A percentile compares a stretch with the other conserved stretches of the same genome.
Conservation (phyloP, 768 basidiomycete genomes). For the Nidularia pulvinata region DNA sequence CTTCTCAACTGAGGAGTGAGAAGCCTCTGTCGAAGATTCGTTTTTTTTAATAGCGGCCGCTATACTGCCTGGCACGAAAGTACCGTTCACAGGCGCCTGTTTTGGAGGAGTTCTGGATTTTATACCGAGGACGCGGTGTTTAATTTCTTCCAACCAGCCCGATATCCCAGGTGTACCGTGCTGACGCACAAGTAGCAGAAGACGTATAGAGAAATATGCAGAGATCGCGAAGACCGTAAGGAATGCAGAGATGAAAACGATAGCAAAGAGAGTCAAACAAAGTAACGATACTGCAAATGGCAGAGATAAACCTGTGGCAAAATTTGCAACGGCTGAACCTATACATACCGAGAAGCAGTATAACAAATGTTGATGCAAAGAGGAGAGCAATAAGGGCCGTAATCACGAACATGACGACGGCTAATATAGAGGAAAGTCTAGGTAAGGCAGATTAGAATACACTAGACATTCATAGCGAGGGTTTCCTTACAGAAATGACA, state of each 20-base stretch:
- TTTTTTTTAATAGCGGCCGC: not conserved
- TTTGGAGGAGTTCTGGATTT: not conserved
- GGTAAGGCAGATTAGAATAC: not conserved
- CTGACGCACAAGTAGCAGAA: constrained; percentile 10
- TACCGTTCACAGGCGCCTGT: not conserved
- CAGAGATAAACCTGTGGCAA: not conserved
- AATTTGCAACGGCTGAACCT: not conserved
- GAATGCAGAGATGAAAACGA: constrained; percentile 13
- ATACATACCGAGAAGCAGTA: constrained; percentile 15
- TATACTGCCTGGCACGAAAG: not conserved
- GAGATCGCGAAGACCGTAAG: constrained; percentile 3
- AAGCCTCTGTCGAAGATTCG: too few relatives aligned
- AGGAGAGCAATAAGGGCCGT: constrained; percentile 13
- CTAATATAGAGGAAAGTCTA: not conserved
- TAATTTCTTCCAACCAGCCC: constrained; percentile 14
- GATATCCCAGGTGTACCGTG: constrained; percentile 16
- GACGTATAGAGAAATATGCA: constrained; percentile 15
- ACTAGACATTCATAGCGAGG: not conserved
- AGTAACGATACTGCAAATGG: constrained; percentile 13
- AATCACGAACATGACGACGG: constrained; percentile 6
- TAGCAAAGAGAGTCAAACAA: constrained; percentile 10
- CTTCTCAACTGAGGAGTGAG: too few relatives aligned
- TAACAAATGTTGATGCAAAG: constrained; percentile 9
- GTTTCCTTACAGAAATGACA: constrained; percentile 16
- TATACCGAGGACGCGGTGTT: constrained; percentile 3